Percentiles rank a stretch among this genome's conserved stretches.
Evolutionary conservation across 805 yeast genomes (phyloP).

Genomic region (Sporopachydermia lactativora): DNA sequence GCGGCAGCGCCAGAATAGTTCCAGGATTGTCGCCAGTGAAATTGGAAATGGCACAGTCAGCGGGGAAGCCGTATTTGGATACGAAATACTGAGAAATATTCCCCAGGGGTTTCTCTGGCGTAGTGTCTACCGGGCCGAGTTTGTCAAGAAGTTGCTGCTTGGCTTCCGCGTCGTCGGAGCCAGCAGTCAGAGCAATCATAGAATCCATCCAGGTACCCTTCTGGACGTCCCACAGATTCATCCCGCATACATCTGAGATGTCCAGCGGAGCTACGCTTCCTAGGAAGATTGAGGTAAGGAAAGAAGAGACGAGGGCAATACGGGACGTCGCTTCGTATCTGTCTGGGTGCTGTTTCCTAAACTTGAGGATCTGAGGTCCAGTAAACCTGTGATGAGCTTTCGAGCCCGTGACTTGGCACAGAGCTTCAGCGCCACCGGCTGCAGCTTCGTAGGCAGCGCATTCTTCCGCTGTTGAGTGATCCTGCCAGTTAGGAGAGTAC

Average conservation of each 20-base stretch:
- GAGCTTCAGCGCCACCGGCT: constrained; percentile 41
- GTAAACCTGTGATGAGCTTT: constrained; percentile 83
- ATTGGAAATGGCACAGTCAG: constrained; percentile 47
- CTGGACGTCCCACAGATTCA: constrained; percentile 72
- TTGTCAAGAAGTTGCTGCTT: constrained; percentile 29
- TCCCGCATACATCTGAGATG: constrained; percentile 84
- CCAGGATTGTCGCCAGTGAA: constrained; percentile 91
- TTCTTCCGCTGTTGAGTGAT: constrained; percentile 71
- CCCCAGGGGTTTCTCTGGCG: constrained; percentile 36
- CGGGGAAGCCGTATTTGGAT: constrained; percentile 44
- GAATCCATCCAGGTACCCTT: constrained; percentile 39
- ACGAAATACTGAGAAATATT: constrained; percentile 45
- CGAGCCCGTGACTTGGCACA: constrained; percentile 69
- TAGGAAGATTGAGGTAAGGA: constrained; percentile 55
- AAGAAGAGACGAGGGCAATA: constrained; percentile 67
- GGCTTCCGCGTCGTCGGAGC: constrained; percentile 17
- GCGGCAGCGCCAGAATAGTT: constrained; percentile 71
- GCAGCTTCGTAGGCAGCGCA: constrained; percentile 42
- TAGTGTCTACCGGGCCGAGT: constrained; percentile 38
- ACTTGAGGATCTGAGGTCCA: constrained; percentile 79
- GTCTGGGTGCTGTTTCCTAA: constrained; percentile 37
- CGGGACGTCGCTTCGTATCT: constrained; percentile 41
- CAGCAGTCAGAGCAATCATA: constrained; percentile 30
- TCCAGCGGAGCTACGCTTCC: constrained; percentile 57
- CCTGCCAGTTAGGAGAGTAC: constrained; percentile 89